These are phyloP conservation scores for Daldinia sp. DNA, from an alignment of 2,329 filamentous ascomycete genomes.

Conservation along the genomic window DNA sequence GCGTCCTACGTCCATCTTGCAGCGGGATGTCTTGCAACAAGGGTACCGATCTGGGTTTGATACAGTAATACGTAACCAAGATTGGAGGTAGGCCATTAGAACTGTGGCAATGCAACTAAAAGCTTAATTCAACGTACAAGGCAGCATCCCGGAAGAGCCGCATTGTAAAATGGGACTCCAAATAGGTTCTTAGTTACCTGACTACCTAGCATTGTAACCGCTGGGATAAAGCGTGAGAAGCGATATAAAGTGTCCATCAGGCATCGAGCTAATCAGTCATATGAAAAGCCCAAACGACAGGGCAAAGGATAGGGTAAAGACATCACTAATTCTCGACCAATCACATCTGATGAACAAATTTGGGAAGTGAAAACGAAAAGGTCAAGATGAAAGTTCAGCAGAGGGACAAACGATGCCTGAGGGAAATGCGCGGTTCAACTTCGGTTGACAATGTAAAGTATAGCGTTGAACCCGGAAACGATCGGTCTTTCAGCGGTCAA, in stretches of 20 bases:
- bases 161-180: constrained; percentile 16
- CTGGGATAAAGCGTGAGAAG: constrained; percentile 1
- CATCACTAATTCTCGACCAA: background rate
- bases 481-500: constrained; percentile 6
- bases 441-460: too few species aligned
- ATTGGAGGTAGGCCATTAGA: constrained; percentile 25
- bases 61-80: constrained; percentile 38
- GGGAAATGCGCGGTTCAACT: background rate
- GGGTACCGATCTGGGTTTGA: constrained; percentile 24
- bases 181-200: constrained; percentile 1
- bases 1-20: constrained; percentile 20
- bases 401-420: background rate
- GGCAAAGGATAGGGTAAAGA: background rate
- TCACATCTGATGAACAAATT: background rate
- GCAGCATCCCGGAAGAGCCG: constrained; percentile 26
- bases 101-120: constrained; percentile 35
- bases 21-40: background rate
- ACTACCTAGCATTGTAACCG: constrained; percentile 12
- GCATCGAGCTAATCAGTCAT: background rate
- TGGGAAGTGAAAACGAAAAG: background rate
- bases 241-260: background rate
- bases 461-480: constrained; percentile 15
- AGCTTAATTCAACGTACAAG: constrained; percentile 33
- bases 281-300: background rate
- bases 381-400: background rate